Base-by-base conservation (phyloP, 2,329 filamentous ascomycete species). In the Coleophoma crateriformis region DNA sequence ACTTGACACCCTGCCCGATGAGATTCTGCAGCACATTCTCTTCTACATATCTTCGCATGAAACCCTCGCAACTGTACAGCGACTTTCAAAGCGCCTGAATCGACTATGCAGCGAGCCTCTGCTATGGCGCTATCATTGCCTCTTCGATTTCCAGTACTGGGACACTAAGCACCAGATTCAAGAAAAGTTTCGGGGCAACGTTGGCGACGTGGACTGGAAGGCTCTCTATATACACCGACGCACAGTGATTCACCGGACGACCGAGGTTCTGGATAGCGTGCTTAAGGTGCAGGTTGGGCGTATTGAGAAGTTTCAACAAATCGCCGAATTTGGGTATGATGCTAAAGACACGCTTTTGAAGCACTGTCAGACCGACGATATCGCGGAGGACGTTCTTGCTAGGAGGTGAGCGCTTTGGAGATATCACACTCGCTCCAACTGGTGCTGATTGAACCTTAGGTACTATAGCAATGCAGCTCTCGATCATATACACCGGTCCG, bases 1-100 rank as follows among this genome's bases (percentile, higher is more conserved):
- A 14, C 27, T 44, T 7, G 41, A 27, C 41, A 33, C 12, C 15
- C 61, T 67, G 38, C 91, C 91, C 38, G 87, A 92, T 67, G 94
- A 99, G 72, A 80, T 97, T 54, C 76, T 97, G 60, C 82, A 89
- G 64, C 78, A 84, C 47, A 87, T 97, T 57, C 76, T 96, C 57
- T 75, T 77, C 54, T 82, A 82, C 62, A 65, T 77, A 40, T 68
- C 73, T 62, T 85, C 77, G 57, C 73, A 74, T 50, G 76, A 84
- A 52, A 75, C 74, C 45, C 65, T 83, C 37, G 47, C 57, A 13
- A 67, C 61, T 49, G 59, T 84, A 35, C 73, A 79, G 54, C 65
- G 68, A 22, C 74, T 86, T 11, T 88, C 80, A 19, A 80, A 73
- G 57, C 81, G 82, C 51, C 77, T 92, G 58, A 72, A 81, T 58